Evolutionary conservation across 768 basidiomycete genomes (phyloP).

Genomic region (Piloderma croceum): DNA sequence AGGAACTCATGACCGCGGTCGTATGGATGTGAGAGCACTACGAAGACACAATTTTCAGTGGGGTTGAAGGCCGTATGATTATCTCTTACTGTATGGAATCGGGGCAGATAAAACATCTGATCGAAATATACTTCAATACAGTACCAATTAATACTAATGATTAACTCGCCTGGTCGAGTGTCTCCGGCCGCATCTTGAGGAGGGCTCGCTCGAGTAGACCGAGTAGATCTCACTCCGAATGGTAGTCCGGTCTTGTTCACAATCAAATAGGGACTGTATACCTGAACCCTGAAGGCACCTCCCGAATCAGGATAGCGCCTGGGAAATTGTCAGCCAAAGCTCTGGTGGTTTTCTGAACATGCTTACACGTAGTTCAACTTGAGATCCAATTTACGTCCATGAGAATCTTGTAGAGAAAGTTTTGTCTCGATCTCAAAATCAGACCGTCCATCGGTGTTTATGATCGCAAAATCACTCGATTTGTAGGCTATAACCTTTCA

Average conservation of each 20-base stretch:
- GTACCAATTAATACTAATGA: constrained; percentile 9
- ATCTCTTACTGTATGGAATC: constrained; percentile 72
- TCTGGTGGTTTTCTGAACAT: not conserved
- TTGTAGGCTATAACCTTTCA: constrained; percentile 59
- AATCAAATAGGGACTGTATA: constrained; percentile 85
- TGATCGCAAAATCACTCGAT: constrained; percentile 94
- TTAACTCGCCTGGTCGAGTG: constrained; percentile 47
- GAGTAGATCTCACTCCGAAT: constrained; percentile 63
- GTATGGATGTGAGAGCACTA: constrained; percentile 83
- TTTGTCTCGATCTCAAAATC: constrained; percentile 80
- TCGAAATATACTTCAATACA: constrained; percentile 9
- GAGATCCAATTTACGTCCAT: constrained; percentile 72
- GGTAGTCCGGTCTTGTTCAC: constrained; percentile 90
- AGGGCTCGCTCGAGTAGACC: constrained; percentile 55
- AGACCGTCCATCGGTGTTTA: constrained; percentile 88
- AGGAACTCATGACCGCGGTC: constrained; percentile 79
- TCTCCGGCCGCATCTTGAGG: constrained; percentile 85
- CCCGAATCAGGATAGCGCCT: constrained; percentile 85
- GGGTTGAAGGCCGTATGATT: no score
- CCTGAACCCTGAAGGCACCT: constrained; percentile 93
- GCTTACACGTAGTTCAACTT: constrained; percentile 87
- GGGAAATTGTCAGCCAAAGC: not conserved
- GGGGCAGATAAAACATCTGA: constrained; percentile 47
- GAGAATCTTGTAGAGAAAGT: constrained; percentile 66
- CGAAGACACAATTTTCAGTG: no score